Evolutionary conservation across 345 rosid genomes (phyloP).

Genomic region (Populus tremula): DNA sequence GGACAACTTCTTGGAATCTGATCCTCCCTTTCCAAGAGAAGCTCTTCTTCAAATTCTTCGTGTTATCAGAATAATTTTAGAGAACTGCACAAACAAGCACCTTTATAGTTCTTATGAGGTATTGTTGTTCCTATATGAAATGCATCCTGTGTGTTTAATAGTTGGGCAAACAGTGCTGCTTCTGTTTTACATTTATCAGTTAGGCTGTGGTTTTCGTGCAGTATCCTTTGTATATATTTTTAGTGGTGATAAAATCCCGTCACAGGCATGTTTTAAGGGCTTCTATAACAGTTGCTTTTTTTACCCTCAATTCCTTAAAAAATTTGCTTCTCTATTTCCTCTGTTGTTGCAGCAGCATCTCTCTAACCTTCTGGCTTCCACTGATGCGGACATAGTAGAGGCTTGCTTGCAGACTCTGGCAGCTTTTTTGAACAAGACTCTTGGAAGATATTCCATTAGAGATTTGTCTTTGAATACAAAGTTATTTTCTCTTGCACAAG

Average conservation of each 20-base stretch:
- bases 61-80: conserved; percentile 83
- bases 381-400: conserved; percentile 92
- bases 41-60: conserved; percentile 91
- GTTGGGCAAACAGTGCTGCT: neutral
- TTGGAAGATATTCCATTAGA: conserved; percentile 75
- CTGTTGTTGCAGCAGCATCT: conserved; percentile 81
- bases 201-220: neutral
- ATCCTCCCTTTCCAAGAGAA: conserved; percentile 79
- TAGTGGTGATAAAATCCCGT: neutral
- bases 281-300: neutral
- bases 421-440: conserved; percentile 78
- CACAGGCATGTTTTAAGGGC: neutral
- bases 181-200: neutral
- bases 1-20: conserved; percentile 63
- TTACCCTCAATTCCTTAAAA: conserved; percentile 13
- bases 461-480: conserved; percentile 74
- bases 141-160: neutral
- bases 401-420: conserved; percentile 87
- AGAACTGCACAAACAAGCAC: conserved; percentile 92
- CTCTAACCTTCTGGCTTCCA: conserved; percentile 83
- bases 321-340: conserved; percentile 15
- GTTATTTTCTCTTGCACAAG: conserved; percentile 91
- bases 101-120: conserved; percentile 94
- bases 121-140: conserved; percentile 18
- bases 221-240: neutral